A percentile compares a stretch with the other conserved stretches of the same genome.
Evolutionary conservation across 1,284 basidiomycete genomes (phyloP).

Genomic region (Mycosarcoma maydis): DNA sequence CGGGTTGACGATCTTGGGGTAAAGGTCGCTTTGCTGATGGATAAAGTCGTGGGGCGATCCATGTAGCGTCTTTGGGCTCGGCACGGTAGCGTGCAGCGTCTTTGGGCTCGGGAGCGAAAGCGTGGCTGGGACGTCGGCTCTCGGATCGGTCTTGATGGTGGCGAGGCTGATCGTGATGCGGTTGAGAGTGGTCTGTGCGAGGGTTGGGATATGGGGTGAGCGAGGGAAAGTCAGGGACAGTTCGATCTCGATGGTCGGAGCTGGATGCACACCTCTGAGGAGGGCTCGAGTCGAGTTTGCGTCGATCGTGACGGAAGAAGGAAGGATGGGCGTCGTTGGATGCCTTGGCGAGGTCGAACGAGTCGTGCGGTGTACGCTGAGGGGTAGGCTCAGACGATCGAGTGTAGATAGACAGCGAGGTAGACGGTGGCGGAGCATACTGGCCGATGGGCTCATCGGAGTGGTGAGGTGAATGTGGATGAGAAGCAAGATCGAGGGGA

Average conservation of each 20-base stretch:
- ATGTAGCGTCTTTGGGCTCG: not conserved
- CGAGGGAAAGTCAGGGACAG: not conserved
- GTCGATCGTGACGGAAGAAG: not conserved
- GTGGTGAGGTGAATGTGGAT: not conserved
- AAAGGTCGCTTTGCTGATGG: conserved; percentile 5
- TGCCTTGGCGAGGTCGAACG: conserved; percentile 1
- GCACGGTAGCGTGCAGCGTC: not conserved
- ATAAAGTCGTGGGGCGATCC: not conserved
- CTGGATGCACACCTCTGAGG: not conserved
- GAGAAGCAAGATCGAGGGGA: not conserved
- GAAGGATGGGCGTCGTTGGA: not conserved
- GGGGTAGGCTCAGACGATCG: conserved; percentile 1
- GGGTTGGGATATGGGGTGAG: not conserved
- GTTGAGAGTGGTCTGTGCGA: not conserved
- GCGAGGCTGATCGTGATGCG: not conserved
- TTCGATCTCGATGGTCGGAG: not conserved
- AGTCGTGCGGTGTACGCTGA: not conserved
- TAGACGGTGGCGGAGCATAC: conserved; percentile 1
- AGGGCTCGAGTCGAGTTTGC: not conserved
- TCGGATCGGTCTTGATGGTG: conserved; percentile 1
- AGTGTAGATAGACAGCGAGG: conserved; percentile 3
- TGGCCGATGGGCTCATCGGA: conserved; percentile 1
- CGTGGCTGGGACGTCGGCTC: conserved; percentile 2
- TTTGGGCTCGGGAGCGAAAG: not conserved
- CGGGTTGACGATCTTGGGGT: conserved; percentile 3